Evolutionary conservation across 108 stramenopile species (phyloP), one percentile per base, ranked within the genome.

Genomic region (Skeletonema marinoi): DNA sequence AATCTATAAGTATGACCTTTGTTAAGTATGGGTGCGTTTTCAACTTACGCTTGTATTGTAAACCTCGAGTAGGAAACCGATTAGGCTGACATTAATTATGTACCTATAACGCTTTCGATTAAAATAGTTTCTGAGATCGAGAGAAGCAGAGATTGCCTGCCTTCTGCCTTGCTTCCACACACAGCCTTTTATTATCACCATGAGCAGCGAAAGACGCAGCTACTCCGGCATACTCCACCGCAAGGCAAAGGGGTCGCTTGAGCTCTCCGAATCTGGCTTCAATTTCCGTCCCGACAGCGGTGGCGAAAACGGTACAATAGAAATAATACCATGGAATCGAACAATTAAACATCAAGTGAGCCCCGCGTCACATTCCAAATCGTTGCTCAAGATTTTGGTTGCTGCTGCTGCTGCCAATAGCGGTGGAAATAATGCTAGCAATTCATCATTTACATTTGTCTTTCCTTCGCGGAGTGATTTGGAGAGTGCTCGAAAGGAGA

Each of bases 301-400:
- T 19, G 32, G 8, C 41, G 64, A 41, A 36, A 61, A 50, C 30
- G 38, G 21, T 25, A 16, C 39, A 59, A n/a, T 25, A 14, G n/a
- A 41, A 66, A 13, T 48, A 84, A 25, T 48, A 84, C 70, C 88
- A 14, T 95, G 94, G 94, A 77, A 68, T 42, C 59, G 71, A 25
- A 66, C 93, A 21, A 17, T 71, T 65, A 96, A 96, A 74, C 95
- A 96, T 83, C 95, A 96, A 85, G 93, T 96, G 41, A 91, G 90
- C 66, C 93, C 95, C 16, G 89, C 78, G 32, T 71, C 70, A 13
- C 88, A 93, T 82, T 91, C 95, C 25, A 91, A 88, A 73, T 41
- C 87, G n/a, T 60, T 96, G 41, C 77, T 96, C 51, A 93, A 91
- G 65, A 51, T 96, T 6, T 48, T 91, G 16, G 39, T 42, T 33